Percentiles rank a stretch among this genome's conserved stretches.
phyloP scores from a whole-genome alignment of 768 basidiomycete species.

The Saitozyma sp. region DNA sequence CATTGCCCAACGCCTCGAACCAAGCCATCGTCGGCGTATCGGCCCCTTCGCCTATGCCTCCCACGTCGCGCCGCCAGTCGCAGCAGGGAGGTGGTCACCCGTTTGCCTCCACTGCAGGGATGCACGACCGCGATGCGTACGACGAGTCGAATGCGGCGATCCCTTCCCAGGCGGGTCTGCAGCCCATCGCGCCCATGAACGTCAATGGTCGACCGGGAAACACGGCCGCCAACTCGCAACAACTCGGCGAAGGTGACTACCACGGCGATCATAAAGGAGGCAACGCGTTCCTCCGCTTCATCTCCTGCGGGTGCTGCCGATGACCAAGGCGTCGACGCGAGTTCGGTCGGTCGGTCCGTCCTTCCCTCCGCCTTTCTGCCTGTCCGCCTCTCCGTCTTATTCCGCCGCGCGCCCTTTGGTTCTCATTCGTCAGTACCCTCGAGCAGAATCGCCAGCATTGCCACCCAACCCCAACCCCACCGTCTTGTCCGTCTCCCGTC shows the following conservation, averaged over 20 bases:
- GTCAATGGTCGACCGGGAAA: slow-evolving; percentile 40
- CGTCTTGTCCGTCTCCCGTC: no score
- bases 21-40: slow-evolving; percentile 51
- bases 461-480: no score
- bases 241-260: slow-evolving; percentile 46
- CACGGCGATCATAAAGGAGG: slow-evolving; percentile 36
- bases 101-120: slow-evolving; percentile 34
- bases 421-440: no score
- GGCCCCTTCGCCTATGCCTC: slow-evolving; percentile 41
- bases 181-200: slow-evolving; percentile 47
- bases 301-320: slow-evolving; percentile 31
- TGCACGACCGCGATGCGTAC: slow-evolving; percentile 35
- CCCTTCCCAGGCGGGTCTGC: slow-evolving; percentile 42
- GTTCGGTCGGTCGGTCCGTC: no score
- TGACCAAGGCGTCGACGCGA: slow-evolving; percentile 3
- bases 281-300: slow-evolving; percentile 44
- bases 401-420: no score
- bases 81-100: slow-evolving; percentile 38
- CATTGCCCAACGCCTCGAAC: slow-evolving; percentile 47
- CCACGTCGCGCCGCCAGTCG: slow-evolving; percentile 46
- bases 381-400: no score
- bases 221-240: slow-evolving; percentile 37
- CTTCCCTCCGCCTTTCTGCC: no score
- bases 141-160: slow-evolving; percentile 45
- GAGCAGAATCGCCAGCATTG: no score